phyloP scores from a whole-genome alignment of 176 grass and related monocot genomes.

The Lolium rigidum region DNA sequence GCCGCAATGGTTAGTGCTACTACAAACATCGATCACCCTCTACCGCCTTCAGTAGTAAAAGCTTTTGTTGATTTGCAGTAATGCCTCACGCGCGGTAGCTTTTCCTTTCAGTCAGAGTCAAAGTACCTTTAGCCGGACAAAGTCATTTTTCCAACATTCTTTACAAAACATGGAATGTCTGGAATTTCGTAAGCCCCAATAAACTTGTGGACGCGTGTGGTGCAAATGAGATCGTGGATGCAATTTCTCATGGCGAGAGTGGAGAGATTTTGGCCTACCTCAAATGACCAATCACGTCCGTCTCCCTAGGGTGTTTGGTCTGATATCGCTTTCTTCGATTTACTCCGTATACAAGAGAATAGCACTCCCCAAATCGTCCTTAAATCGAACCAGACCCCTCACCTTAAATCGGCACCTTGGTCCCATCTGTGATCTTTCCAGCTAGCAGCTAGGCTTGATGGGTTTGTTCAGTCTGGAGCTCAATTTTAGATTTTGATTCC shows the following conservation, averaged over 20 bases:
- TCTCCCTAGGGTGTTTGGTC: constrained; percentile 30
- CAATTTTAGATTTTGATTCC: neutral
- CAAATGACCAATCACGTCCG: neutral
- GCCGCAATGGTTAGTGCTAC: constrained; percentile 73
- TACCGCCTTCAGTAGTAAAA: neutral
- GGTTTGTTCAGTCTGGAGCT: neutral
- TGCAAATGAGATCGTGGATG: neutral
- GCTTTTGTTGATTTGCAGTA: neutral
- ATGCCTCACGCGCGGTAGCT: neutral
- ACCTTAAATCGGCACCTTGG: neutral
- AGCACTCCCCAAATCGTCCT: neutral
- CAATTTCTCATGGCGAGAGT: neutral
- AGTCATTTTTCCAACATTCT: neutral
- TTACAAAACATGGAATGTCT: neutral
- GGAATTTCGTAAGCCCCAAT: neutral
- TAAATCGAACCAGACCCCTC: constrained; percentile 22
- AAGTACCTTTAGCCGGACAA: neutral
- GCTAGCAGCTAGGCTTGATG: neutral
- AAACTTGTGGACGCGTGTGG: neutral
- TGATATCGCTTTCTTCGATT: constrained; percentile 39
- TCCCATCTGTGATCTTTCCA: neutral
- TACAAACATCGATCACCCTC: neutral
- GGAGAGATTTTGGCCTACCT: neutral
- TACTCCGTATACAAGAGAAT: neutral
- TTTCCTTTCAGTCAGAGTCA: neutral